These are phyloP conservation scores for Fusarium veterinarium DNA, from an alignment of 2,329 filamentous ascomycete species.

Conservation along the genomic window DNA sequence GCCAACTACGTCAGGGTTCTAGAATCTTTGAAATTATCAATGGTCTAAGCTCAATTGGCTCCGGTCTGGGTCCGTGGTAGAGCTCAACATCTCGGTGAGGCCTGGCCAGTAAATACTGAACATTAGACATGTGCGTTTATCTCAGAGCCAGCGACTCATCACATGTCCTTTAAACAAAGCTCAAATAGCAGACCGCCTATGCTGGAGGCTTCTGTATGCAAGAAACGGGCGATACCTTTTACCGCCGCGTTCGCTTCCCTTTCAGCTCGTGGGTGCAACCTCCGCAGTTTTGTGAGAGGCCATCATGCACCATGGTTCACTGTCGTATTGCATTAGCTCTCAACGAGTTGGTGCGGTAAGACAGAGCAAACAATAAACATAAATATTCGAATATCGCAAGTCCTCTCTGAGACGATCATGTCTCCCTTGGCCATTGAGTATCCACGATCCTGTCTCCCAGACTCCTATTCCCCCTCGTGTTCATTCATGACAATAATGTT, in stretches of 20 bases:
- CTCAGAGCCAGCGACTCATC: background rate
- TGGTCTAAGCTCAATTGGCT: slow-evolving; percentile 45
- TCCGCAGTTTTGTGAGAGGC: slow-evolving; percentile 16
- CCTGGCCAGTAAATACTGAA: background rate
- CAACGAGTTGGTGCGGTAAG: background rate
- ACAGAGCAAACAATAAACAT: background rate
- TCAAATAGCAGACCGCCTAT: slow-evolving; percentile 3
- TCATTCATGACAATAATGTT: background rate
- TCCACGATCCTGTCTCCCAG: background rate
- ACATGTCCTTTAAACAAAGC: background rate
- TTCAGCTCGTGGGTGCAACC: slow-evolving; percentile 14
- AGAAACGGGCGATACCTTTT: slow-evolving; percentile 26
- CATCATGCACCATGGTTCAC: slow-evolving; percentile 6
- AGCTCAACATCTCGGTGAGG: slow-evolving; percentile 21
- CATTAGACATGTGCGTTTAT: background rate
- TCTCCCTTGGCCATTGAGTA: background rate
- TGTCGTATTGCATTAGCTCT: slow-evolving; percentile 17
- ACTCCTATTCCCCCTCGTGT: background rate
- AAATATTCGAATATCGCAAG: background rate
- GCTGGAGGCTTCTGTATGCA: slow-evolving; percentile 23
- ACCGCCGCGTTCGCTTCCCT: slow-evolving; percentile 8
- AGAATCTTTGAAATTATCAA: slow-evolving; percentile 45
- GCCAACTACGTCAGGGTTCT: slow-evolving; percentile 42
- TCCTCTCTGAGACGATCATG: background rate
- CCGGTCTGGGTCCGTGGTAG: slow-evolving; percentile 22